A percentile compares a stretch with the other conserved stretches of the same genome.
These are phyloP conservation scores for Arabidopsis lyrata DNA, from an alignment of 441 rosid species.

Conservation along the genomic window DNA sequence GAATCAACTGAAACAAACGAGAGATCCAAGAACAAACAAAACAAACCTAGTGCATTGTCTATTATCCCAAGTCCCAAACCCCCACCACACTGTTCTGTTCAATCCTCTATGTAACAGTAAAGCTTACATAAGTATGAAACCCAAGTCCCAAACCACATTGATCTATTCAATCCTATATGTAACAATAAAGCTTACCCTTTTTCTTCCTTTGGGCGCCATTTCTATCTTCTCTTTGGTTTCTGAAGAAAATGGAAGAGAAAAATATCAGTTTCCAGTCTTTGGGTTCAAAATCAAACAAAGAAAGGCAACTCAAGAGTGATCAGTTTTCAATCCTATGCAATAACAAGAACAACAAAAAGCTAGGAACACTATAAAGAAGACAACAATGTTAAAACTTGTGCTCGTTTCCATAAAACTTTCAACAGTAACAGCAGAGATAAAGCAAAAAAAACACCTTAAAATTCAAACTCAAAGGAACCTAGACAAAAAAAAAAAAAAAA, in stretches of 20 bases:
- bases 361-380: neutral
- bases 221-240: conserved; percentile 2
- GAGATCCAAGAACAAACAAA: conserved; percentile 10
- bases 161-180: neutral
- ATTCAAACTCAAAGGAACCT: neutral
- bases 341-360: neutral
- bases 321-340: neutral
- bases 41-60: neutral
- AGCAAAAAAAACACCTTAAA: neutral
- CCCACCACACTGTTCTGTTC: neutral
- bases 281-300: neutral
- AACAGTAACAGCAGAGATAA: neutral
- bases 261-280: neutral
- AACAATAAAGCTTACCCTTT: conserved; percentile 17
- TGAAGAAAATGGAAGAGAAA: conserved; percentile 8
- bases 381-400: neutral
- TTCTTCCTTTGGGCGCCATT: conserved; percentile 34
- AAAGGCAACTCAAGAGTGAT: neutral
- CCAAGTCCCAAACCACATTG: neutral
- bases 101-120: neutral
- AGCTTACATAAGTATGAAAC: neutral
- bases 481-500: neutral
- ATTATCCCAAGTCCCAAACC: conserved; percentile 1
- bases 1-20: neutral
- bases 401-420: neutral